phyloP scores from a whole-genome alignment of 257 asterid genomes.

The Solanum virginianum region DNA sequence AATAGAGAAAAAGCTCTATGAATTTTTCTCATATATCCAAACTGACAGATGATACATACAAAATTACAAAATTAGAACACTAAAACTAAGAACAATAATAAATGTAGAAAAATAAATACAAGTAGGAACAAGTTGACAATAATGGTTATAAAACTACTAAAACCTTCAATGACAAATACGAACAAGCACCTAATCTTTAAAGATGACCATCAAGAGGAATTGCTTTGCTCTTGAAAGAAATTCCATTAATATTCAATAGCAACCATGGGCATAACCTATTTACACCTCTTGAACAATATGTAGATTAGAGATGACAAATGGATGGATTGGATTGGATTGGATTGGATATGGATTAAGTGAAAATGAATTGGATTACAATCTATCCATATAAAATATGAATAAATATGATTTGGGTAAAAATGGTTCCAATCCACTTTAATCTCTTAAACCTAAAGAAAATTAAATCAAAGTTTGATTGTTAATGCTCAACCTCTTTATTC shows the following conservation, averaged over 20 bases:
- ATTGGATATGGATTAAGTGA: too few relatives aligned
- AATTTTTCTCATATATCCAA: neutral
- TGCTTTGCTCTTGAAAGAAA: neutral
- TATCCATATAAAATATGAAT: too few relatives aligned
- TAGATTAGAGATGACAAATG: too few relatives aligned
- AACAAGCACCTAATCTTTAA: neutral
- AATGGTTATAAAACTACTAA: neutral
- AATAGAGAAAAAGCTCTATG: neutral
- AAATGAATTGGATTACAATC: too few relatives aligned
- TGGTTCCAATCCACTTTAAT: too few relatives aligned
- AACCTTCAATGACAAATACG: neutral
- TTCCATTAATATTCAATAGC: too few relatives aligned
- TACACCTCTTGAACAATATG: too few relatives aligned
- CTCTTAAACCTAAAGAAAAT: too few relatives aligned
- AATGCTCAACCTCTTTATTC: too few relatives aligned
- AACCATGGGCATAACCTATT: neutral
- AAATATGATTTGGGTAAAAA: too few relatives aligned
- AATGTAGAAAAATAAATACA: neutral
- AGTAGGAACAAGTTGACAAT: neutral
- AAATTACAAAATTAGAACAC: neutral
- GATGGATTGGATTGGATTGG: too few relatives aligned
- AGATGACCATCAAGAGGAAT: neutral
- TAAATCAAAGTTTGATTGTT: too few relatives aligned
- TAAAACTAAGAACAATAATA: neutral
- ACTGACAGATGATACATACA: neutral